These are phyloP conservation scores for Picea glauca DNA, from an alignment of 75 land plant species.

Conservation along the genomic window DNA sequence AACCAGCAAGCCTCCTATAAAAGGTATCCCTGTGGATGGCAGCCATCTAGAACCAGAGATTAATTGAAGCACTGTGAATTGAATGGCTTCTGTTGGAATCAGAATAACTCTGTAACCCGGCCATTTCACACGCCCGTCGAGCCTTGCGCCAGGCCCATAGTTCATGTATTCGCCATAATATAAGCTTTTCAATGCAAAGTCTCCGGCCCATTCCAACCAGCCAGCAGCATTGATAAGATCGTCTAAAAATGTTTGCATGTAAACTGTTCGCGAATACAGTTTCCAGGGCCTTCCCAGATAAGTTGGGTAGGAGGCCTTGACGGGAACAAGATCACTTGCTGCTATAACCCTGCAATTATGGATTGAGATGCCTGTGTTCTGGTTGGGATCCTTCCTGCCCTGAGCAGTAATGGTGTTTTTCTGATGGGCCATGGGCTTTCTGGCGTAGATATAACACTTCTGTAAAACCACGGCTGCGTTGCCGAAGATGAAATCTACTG, in stretches of 20 bases:
- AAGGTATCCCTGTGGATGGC: conserved; percentile 24
- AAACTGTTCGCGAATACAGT: too few relatives aligned
- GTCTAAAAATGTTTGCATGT: conserved; percentile 38
- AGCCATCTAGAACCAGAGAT: conserved; percentile 48
- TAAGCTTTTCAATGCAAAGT: too few relatives aligned
- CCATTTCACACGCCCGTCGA: conserved; percentile 46
- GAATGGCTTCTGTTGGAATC: conserved; percentile 27
- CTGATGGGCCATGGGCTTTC: conserved; percentile 45
- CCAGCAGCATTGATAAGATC: conserved; percentile 44
- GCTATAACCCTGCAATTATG: conserved; percentile 36
- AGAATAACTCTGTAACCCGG: conserved; percentile 42
- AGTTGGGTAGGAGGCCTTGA: too few relatives aligned
- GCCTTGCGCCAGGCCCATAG: neutral
- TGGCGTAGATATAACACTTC: conserved; percentile 5
- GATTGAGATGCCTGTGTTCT: conserved; percentile 65
- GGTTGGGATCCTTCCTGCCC: conserved; percentile 4
- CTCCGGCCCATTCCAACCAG: conserved; percentile 53
- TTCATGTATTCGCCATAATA: too few relatives aligned
- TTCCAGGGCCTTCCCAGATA: too few relatives aligned
- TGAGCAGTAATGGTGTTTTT: conserved; percentile 70
- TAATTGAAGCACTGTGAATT: conserved; percentile 52
- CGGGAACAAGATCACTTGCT: neutral
- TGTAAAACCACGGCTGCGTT: too few relatives aligned
- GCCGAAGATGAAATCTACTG: too few relatives aligned
- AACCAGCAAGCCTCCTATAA: conserved; percentile 24